Evolutionary conservation across 164 flowering plant species (phyloP).

Genomic region (Houttuynia cordata): DNA sequence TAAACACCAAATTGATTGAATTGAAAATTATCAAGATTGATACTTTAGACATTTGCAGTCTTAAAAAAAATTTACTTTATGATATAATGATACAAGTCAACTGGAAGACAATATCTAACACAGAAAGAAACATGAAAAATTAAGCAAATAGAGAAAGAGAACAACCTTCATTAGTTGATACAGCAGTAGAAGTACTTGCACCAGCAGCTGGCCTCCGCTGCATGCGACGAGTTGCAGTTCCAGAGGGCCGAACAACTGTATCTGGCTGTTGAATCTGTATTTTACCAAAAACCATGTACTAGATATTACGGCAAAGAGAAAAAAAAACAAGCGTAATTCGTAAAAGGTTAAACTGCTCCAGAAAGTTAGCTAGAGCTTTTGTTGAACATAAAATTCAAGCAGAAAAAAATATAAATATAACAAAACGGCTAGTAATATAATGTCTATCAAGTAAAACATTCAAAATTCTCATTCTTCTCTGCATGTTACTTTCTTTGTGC

Average conservation of each 20-base stretch:
- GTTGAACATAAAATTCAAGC: too few relatives aligned
- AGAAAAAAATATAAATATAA: too few relatives aligned
- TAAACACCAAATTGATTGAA: not conserved
- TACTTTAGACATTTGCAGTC: not conserved
- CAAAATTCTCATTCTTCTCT: too few relatives aligned
- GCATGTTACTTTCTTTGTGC: too few relatives aligned
- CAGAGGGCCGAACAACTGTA: constrained; percentile 51
- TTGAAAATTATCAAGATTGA: not conserved
- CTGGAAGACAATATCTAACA: not conserved
- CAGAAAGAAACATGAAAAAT: not conserved
- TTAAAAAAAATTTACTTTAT: not conserved
- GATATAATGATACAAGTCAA: not conserved
- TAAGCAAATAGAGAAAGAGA: not conserved
- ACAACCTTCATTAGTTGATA: constrained; percentile 42
- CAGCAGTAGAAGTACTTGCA: constrained; percentile 63
- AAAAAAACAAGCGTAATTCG: too few relatives aligned
- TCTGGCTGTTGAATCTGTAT: constrained; percentile 51
- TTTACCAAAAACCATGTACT: not conserved
- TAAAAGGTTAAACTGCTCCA: too few relatives aligned
- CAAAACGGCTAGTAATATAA: too few relatives aligned
- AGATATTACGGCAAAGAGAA: not conserved
- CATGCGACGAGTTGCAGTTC: constrained; percentile 69
- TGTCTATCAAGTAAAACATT: too few relatives aligned
- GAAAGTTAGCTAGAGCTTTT: too few relatives aligned
- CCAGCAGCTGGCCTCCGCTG: constrained; percentile 61